Evolutionary conservation across 305 asterid genomes (phyloP).

Genomic region (Ilex paraguariensis): DNA sequence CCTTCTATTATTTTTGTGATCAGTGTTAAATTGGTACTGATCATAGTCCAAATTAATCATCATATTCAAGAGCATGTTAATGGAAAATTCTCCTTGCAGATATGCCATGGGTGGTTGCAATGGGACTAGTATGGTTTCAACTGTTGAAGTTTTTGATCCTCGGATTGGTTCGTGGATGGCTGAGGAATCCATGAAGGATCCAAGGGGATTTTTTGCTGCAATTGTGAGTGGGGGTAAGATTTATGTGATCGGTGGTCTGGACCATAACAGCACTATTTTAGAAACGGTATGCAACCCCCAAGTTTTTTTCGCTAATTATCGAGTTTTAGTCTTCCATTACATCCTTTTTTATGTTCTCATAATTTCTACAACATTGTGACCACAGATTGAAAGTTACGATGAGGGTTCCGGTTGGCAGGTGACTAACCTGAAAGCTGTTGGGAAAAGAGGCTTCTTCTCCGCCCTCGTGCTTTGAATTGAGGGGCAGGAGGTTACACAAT

Average conservation of each 20-base stretch:
- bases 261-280: conserved; percentile 15
- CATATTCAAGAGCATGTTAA: neutral
- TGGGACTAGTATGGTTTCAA: conserved; percentile 45
- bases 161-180: conserved; percentile 52
- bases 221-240: conserved; percentile 41
- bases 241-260: conserved; percentile 48
- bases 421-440: conserved; percentile 30
- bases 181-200: conserved; percentile 41
- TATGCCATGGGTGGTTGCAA: conserved; percentile 71
- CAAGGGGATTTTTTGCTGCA: conserved; percentile 57
- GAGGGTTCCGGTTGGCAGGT: conserved; percentile 52
- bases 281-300: conserved; percentile 39
- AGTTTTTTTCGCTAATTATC: neutral
- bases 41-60: neutral
- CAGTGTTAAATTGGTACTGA: too few relatives aligned
- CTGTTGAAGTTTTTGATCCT: conserved; percentile 66
- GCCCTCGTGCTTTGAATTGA: conserved; percentile 31
- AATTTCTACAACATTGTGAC: neutral
- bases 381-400: conserved; percentile 48
- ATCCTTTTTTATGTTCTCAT: conserved; percentile 5
- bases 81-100: conserved; percentile 24
- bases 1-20: neutral
- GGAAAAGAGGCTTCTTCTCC: conserved; percentile 53
- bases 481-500: too few relatives aligned
- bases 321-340: neutral